Base-by-base conservation (phyloP, 2,329 filamentous ascomycete genomes). In the Parasarocladium wereldwijsianum region DNA sequence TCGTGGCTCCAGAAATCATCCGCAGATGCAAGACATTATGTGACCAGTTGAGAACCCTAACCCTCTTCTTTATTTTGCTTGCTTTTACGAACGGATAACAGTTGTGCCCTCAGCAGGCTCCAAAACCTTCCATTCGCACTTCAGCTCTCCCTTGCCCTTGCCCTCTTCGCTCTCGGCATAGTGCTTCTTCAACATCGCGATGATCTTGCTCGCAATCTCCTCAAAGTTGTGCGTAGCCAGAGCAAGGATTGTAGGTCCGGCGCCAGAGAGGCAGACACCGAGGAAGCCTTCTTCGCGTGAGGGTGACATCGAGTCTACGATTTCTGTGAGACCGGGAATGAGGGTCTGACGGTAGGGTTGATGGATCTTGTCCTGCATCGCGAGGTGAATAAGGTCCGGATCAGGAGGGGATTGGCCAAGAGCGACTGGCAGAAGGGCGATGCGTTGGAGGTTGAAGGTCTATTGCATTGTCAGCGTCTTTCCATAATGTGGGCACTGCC, bases 291-390 rank as follows among this genome's bases (percentile, higher is more conserved):
- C 76, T 50, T 94, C 84, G 5, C 79, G 79, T 46, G 72, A 70
- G 17, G 87, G 90, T 8, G 82, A 93, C 62, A 96, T 86, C 36
- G 79, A 87, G 51, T 84, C 73, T 31, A 98, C 73, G 32, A 98
- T 87, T 49, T 93, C 80, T 11, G 81, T 79, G 34, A 98, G 66
- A 1, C 87, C 90, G 1, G 90, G 90, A 42, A 98, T 93, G 37
- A 98, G 70, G 3, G 70, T 78, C 56, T 90, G 78, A 32, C 90
- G 78, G 61, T 98, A 96, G 24, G 85, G 90, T 56, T 98, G 90
- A 59, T 98, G 90, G 36, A 98, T 74, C 57, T 86, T 93, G 62
- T 98, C 90, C 58, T 96, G 90, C 90, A 98, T 98, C 26, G 86
- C 87, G 27, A 92, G 75, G 60, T 92, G 92, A 51, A 98, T 98